These are phyloP conservation scores for Plectosphaerella plurivora DNA, from an alignment of 2,329 filamentous ascomycete genomes.

Conservation along the genomic window DNA sequence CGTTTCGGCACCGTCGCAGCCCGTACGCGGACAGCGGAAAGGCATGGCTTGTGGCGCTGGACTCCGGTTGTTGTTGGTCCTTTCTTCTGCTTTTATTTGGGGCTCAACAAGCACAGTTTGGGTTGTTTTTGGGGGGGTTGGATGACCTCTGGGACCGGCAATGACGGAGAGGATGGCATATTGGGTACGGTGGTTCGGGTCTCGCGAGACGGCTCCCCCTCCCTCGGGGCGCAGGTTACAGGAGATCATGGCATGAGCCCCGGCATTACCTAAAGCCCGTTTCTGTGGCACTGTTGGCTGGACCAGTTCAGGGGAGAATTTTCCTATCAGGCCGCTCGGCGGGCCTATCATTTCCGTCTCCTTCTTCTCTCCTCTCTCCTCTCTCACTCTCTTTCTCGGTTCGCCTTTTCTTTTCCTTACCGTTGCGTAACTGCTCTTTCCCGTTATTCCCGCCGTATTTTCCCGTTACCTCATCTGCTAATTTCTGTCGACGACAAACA, in stretches of 20 bases:
- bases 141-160: conserved; percentile 29
- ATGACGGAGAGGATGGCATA: conserved; percentile 31
- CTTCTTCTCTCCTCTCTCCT: conserved; percentile 35
- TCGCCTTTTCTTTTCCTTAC: background rate
- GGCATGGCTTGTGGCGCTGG: conserved; percentile 7
- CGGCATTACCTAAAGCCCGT: conserved; percentile 39
- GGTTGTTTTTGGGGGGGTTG: conserved; percentile 8
- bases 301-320: conserved; percentile 36
- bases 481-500: conserved; percentile 16
- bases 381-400: conserved; percentile 13
- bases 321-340: conserved; percentile 17
- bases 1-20: conserved; percentile 1
- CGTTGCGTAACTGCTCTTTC: conserved; percentile 16
- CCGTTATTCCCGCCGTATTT: conserved; percentile 15
- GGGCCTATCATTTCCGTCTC: background rate
- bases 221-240: conserved; percentile 21
- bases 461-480: conserved; percentile 15
- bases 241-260: conserved; percentile 22
- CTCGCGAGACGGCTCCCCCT: conserved; percentile 26
- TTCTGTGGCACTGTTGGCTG: conserved; percentile 40
- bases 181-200: conserved; percentile 25
- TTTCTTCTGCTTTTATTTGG: background rate
- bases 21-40: conserved; percentile 4
- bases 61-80: background rate
- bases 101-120: background rate